Conservation (phyloP, 225 moss, liverwort and hornwort species). For the Rhytidiadelphus loreus region DNA sequence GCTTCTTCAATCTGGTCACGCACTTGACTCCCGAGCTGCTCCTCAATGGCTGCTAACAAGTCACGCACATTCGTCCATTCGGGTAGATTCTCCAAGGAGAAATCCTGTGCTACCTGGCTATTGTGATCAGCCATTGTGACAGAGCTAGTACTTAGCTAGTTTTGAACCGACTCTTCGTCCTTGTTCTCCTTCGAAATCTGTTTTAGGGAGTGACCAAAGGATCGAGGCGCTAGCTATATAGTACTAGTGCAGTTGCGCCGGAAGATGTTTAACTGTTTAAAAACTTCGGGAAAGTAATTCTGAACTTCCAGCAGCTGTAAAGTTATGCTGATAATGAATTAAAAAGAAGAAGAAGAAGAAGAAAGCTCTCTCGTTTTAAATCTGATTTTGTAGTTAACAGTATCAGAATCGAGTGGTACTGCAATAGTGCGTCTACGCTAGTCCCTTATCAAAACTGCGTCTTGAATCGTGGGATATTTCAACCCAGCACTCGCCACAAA, state of each 20-base stretch:
- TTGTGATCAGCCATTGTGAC: not conserved
- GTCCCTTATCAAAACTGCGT: not conserved
- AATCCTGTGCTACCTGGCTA: not conserved
- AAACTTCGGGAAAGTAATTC: not conserved
- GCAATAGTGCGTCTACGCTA: not conserved
- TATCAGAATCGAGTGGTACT: not conserved
- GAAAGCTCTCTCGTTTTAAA: not conserved
- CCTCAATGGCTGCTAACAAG: slow-evolving; percentile 31
- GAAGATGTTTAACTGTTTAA: not conserved
- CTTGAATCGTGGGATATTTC: not conserved
- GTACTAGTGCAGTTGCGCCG: not conserved
- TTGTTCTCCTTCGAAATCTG: not conserved
- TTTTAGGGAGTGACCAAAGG: not conserved
- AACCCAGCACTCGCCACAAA: not conserved
- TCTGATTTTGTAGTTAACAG: not conserved
- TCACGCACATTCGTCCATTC: slow-evolving; percentile 39
- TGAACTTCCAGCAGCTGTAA: not conserved
- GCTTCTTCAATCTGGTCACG: slow-evolving; percentile 33
- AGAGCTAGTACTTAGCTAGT: not conserved
- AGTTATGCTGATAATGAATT: not conserved
- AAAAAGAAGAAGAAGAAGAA: too few relatives aligned
- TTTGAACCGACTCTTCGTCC: not conserved
- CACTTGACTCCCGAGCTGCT: slow-evolving; percentile 40
- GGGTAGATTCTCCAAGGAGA: slow-evolving; percentile 17
- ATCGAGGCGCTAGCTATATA: too few relatives aligned